phyloP scores from a whole-genome alignment of 164 flowering plant genomes.

The Magnolia sinica region DNA sequence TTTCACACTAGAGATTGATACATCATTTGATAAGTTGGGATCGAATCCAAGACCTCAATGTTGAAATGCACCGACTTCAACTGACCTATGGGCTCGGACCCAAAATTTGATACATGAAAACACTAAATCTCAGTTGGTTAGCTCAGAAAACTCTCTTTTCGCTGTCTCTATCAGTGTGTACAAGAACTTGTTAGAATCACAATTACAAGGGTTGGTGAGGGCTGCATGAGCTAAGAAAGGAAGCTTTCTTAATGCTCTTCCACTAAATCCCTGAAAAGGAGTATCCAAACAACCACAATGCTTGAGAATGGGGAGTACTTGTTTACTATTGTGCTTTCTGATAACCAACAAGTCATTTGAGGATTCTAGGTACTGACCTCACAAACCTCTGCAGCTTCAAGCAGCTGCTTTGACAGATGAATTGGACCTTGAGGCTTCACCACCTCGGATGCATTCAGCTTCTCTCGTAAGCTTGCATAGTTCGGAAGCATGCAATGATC shows the following conservation, averaged over 20 bases:
- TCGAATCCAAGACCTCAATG: too few relatives aligned
- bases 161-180: conserved; percentile 61
- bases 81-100: too few relatives aligned
- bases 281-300: neutral
- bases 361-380: conserved; percentile 48
- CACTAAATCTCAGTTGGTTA: conserved; percentile 33
- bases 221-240: conserved; percentile 91
- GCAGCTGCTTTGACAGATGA: conserved; percentile 45
- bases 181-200: conserved; percentile 63
- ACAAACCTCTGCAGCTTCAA: conserved; percentile 79
- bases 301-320: neutral
- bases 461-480: conserved; percentile 51
- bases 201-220: conserved; percentile 45
- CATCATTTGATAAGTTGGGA: neutral
- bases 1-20: neutral
- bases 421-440: conserved; percentile 26
- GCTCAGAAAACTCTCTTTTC: conserved; percentile 65
- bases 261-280: conserved; percentile 74
- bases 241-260: conserved; percentile 91
- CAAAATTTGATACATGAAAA: neutral
- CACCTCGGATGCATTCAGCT: conserved; percentile 27
- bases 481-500: conserved; percentile 39
- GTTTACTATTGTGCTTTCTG: neutral
- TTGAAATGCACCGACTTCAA: too few relatives aligned
- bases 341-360: neutral